phyloP scores from a whole-genome alignment of 768 basidiomycete species.

The Collybiopsis luxurians region DNA sequence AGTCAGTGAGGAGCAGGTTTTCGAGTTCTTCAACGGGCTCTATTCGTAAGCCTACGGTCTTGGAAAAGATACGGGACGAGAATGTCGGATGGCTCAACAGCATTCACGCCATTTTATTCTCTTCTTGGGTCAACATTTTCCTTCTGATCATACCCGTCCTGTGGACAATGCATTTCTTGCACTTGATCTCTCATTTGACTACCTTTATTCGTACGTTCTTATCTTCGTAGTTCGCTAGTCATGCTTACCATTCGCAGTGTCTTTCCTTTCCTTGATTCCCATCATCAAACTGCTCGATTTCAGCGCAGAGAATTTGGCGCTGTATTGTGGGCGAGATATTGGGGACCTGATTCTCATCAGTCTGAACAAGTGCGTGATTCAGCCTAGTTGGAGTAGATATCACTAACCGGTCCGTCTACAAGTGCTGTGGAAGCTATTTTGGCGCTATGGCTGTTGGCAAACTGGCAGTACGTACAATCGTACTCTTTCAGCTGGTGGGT shows the following conservation, averaged over 20 bases:
- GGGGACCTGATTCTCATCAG: constrained; percentile 52
- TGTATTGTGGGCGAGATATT: constrained; percentile 47
- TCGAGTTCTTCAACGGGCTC: constrained; percentile 1
- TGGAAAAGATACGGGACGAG: background rate
- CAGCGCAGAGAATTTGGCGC: constrained; percentile 46
- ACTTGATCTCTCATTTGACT: constrained; percentile 16
- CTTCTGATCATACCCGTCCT: constrained; percentile 30
- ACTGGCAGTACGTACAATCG: constrained; percentile 41
- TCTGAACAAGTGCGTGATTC: constrained; percentile 41
- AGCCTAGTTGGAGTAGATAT: background rate
- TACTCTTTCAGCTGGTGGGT: background rate
- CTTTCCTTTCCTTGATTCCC: constrained; percentile 47
- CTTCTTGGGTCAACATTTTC: constrained; percentile 41
- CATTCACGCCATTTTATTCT: constrained; percentile 27
- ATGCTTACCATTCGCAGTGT: constrained; percentile 28
- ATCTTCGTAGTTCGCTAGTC: background rate
- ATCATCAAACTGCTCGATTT: constrained; percentile 50
- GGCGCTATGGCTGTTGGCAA: constrained; percentile 41
- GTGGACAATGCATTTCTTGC: constrained; percentile 22
- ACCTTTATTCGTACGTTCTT: constrained; percentile 26
- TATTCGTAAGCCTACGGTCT: background rate
- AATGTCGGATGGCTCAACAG: constrained; percentile 29
- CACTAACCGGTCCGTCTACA: background rate
- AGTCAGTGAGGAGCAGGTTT: constrained; percentile 2
- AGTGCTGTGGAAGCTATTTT: constrained; percentile 50